Conservation (phyloP, 2,329 filamentous ascomycete genomes). For the Botrytis paeoniae region DNA sequence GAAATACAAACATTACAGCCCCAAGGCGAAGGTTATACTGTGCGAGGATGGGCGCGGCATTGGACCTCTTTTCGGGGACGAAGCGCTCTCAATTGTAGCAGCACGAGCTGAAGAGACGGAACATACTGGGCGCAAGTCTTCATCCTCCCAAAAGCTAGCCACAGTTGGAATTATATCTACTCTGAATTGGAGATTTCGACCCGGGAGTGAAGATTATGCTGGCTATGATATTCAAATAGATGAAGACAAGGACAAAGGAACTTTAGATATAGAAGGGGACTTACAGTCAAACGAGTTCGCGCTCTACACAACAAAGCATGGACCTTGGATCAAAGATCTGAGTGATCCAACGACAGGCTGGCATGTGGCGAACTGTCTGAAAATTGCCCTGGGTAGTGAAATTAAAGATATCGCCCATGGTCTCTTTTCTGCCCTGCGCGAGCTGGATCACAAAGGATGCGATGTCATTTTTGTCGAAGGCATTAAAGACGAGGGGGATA, state of each 20-base stretch:
- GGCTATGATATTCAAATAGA: background rate
- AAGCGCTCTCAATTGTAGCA: constrained; percentile 16
- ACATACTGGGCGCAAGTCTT: constrained; percentile 22
- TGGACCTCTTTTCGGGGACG: background rate
- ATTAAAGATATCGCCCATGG: constrained; percentile 76
- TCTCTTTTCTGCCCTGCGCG: constrained; percentile 81
- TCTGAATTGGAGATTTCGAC: constrained; percentile 2
- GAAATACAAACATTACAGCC: constrained; percentile 99
- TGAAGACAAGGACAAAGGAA: background rate
- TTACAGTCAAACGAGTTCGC: background rate
- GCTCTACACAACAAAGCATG: constrained; percentile 1
- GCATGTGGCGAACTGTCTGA: constrained; percentile 43
- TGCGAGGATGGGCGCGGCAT: constrained; percentile 58
- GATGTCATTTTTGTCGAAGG: constrained; percentile 90
- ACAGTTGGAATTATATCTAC: constrained; percentile 40
- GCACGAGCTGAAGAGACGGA: constrained; percentile 17
- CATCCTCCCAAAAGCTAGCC: constrained; percentile 5
- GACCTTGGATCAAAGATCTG: background rate
- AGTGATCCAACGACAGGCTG: background rate
- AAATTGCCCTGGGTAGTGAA: constrained; percentile 70
- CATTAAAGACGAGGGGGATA: constrained; percentile 73
- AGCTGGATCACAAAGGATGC: constrained; percentile 75
- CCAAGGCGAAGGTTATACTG: constrained; percentile 78
- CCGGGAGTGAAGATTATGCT: background rate
- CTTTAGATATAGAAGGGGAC: too few species aligned